A percentile compares a stretch with the other conserved stretches of the same genome.
Conservation (phyloP, 1,284 basidiomycete species). For the Meripilus lineatus region DNA sequence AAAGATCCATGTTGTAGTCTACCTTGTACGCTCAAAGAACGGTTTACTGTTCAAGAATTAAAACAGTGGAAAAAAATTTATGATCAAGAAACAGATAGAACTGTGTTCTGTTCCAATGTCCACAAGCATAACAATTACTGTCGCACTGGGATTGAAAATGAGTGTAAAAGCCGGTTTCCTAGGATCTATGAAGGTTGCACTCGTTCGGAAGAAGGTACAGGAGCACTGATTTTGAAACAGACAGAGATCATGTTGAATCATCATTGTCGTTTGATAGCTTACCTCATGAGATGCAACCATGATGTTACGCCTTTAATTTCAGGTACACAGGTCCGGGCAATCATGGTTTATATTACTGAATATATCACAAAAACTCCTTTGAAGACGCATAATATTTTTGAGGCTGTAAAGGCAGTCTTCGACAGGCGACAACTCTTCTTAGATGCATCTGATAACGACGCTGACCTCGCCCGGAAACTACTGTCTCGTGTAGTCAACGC, state of each 20-base stretch:
- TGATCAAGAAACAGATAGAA: too few species aligned
- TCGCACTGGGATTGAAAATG: too few species aligned
- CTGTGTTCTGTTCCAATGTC: too few species aligned
- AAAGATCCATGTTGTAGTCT: too few species aligned
- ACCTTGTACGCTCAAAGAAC: too few species aligned
- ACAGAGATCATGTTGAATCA: constrained; percentile 31
- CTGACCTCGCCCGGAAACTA: constrained; percentile 14
- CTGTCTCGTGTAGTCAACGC: constrained; percentile 21
- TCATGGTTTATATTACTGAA: constrained; percentile 36
- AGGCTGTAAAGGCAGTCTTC: constrained; percentile 25
- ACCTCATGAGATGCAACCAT: too few species aligned
- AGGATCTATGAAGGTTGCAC: constrained; percentile 16
- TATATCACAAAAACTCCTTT: constrained; percentile 34
- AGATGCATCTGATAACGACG: too few species aligned
- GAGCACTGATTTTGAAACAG: constrained; percentile 28
- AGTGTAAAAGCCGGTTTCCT: constrained; percentile 30
- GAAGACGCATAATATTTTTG: constrained; percentile 32
- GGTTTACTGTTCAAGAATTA: too few species aligned
- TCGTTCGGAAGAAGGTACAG: constrained; percentile 21
- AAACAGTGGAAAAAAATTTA: too few species aligned
- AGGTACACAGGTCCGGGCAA: constrained; percentile 33
- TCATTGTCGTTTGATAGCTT: too few species aligned
- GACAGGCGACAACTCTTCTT: too few species aligned
- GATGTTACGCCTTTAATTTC: constrained; percentile 32
- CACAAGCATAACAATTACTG: too few species aligned